phyloP scores from a whole-genome alignment of 768 basidiomycete genomes.

The Suillus weaverae region DNA sequence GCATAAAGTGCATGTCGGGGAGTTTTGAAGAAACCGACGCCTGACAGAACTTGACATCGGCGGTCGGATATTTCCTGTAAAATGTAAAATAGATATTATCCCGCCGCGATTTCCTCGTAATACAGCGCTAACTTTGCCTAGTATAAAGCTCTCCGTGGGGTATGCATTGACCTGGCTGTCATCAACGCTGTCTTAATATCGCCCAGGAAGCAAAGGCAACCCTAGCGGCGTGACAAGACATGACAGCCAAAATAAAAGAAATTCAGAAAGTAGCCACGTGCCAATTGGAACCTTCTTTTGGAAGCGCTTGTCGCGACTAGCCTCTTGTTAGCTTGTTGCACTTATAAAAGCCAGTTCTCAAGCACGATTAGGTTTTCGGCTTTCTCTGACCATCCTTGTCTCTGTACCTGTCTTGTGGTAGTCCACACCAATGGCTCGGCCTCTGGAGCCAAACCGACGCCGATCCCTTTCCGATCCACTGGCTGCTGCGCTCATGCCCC shows the following conservation, averaged over 20 bases:
- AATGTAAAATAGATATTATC: background rate
- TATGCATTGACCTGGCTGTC: background rate
- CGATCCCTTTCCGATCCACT: conserved; percentile 69
- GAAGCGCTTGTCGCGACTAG: conserved; percentile 25
- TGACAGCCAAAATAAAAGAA: background rate
- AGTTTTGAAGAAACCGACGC: background rate
- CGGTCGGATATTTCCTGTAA: background rate
- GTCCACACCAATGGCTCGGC: conserved; percentile 21
- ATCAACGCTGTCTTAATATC: background rate
- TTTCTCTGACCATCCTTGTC: conserved; percentile 5
- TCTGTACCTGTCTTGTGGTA: background rate
- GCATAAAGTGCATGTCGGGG: background rate
- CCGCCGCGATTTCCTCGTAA: background rate
- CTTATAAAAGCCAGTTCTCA: conserved; percentile 18
- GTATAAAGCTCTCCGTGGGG: background rate
- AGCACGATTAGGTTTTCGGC: conserved; percentile 19
- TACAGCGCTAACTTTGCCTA: background rate
- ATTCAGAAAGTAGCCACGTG: background rate
- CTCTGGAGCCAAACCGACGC: conserved; percentile 39
- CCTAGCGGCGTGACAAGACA: background rate
- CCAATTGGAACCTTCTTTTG: conserved; percentile 20
- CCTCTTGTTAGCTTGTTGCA: conserved; percentile 12
- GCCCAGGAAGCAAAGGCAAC: background rate
- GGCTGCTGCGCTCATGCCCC: conserved; percentile 64
- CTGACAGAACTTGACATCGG: conserved; percentile 2